Conservation (phyloP, 352 stramenopile genomes). For the Globisporangium spinosum region DNA sequence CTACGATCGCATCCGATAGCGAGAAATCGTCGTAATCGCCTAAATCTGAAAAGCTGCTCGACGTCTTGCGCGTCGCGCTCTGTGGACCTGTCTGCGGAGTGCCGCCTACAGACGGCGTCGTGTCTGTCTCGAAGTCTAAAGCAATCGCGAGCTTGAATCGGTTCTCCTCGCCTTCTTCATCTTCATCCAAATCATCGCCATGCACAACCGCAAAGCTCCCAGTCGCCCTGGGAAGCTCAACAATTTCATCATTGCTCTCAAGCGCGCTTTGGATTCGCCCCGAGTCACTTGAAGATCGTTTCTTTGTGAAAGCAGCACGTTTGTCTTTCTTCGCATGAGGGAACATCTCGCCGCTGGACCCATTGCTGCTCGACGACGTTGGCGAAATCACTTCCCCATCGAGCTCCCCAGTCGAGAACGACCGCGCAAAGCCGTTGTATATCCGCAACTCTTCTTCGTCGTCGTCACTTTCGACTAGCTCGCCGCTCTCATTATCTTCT, state of each 20-base stretch:
- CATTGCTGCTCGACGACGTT: conserved; percentile 60
- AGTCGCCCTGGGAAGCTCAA: neutral
- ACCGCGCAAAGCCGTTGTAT: conserved; percentile 15
- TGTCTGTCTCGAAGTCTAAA: conserved; percentile 66
- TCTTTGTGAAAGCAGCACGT: conserved; percentile 9
- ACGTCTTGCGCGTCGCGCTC: conserved; percentile 71
- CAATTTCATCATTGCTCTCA: conserved; percentile 16
- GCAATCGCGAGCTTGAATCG: conserved; percentile 52
- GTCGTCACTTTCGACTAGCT: neutral
- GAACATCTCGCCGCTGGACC: conserved; percentile 32
- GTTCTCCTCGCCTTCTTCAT: conserved; percentile 31
- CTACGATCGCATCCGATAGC: conserved; percentile 55
- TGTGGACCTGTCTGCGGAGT: conserved; percentile 26
- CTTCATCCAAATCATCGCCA: conserved; percentile 20
- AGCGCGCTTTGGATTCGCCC: conserved; percentile 23
- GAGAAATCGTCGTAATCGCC: conserved; percentile 84
- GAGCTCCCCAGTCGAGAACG: conserved; percentile 4
- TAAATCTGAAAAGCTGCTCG: conserved; percentile 85
- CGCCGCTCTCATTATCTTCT: conserved; percentile 4
- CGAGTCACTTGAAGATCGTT: conserved; percentile 19
- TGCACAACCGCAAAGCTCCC: conserved; percentile 25
- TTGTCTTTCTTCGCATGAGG: neutral
- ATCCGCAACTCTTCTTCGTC: conserved; percentile 10
- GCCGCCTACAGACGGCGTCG: conserved; percentile 25
- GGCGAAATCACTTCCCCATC: conserved; percentile 33